These are phyloP conservation scores for Candida sp. DNA, from an alignment of 1,139 yeast species.

Conservation along the genomic window DNA sequence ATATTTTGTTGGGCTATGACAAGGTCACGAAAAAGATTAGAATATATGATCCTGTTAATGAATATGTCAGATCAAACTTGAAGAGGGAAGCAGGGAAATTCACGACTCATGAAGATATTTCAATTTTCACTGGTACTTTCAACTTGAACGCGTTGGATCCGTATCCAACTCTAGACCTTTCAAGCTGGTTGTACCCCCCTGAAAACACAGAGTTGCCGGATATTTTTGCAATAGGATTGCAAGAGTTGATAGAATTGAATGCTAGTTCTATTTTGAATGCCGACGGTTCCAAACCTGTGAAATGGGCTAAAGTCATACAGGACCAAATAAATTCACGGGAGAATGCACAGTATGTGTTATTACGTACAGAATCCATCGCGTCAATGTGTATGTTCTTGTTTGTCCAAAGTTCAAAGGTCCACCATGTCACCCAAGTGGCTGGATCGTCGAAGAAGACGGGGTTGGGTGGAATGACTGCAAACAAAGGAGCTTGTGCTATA, in stretches of 20 bases:
- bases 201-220: constrained; percentile 54
- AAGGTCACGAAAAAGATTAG: constrained; percentile 68
- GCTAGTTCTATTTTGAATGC: constrained; percentile 79
- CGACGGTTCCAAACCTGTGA: constrained; percentile 58
- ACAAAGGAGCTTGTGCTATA: constrained; percentile 89
- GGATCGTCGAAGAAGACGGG: constrained; percentile 87
- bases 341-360: constrained; percentile 30
- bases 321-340: constrained; percentile 48
- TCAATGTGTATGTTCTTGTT: constrained; percentile 41
- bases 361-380: constrained; percentile 43
- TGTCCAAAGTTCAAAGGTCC: constrained; percentile 45
- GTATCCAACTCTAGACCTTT: constrained; percentile 49
- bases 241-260: constrained; percentile 87
- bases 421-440: constrained; percentile 67
- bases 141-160: constrained; percentile 79
- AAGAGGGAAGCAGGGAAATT: constrained; percentile 49
- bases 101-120: constrained; percentile 57
- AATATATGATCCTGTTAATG: constrained; percentile 86
- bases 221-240: constrained; percentile 82
- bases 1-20: constrained; percentile 74
- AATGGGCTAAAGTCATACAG: constrained; percentile 60
- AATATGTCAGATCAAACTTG: constrained; percentile 67
- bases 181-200: constrained; percentile 80
- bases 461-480: constrained; percentile 87
- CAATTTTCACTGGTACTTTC: constrained; percentile 79